Base-by-base conservation (phyloP, 2,329 filamentous ascomycete species). In the Talaromyces islandicus region DNA sequence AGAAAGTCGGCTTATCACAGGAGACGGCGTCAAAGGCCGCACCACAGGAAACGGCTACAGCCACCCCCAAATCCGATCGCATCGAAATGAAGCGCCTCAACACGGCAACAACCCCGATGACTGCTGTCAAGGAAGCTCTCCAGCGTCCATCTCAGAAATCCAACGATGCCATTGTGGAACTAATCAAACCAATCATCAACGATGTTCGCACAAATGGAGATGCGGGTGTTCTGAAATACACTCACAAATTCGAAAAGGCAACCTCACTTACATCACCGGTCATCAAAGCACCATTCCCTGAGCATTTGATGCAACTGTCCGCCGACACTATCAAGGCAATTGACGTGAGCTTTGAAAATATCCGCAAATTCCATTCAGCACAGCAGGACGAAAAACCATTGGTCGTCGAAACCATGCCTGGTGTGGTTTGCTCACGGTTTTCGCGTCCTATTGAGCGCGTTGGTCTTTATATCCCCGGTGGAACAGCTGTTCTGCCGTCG, bases 241-340 rank as follows among this genome's bases (percentile, higher is more conserved):
- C 94, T 1, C 92, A 97, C 83, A 96, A 95, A 75, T 99, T 99
- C 67, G 94, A 99, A 73, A 96, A 93, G 78, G 94, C 93, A 0
- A 96, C 91, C 0, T 93, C 90, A 2, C 81, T 99, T 62, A 94
- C 86, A 14, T 93, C 92, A 0, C 91, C 93, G 0, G 92, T 99
- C 14, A 81, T 99, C 64, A 89, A 87, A 69, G 93, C 94, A 0
- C 94, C 94, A 0, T 99, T 96, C 80, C 88, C 91, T 0, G 77
- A 87, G 65, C 85, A 87, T 61, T 80, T 97, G 51, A 97, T 99
- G 94, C 82, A 91, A 64, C 81, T 99, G 17, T 79, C 89, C 0
- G 81, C 85, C 1, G 92, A 96, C 74, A 96, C 92, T 0, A 90
- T 90, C 66, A 83, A 90, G 69, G 93, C 94, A n/a, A 96, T 99